Evolutionary conservation across 148 eudicot species (phyloP).

Genomic region (Amaranthus cruentus): DNA sequence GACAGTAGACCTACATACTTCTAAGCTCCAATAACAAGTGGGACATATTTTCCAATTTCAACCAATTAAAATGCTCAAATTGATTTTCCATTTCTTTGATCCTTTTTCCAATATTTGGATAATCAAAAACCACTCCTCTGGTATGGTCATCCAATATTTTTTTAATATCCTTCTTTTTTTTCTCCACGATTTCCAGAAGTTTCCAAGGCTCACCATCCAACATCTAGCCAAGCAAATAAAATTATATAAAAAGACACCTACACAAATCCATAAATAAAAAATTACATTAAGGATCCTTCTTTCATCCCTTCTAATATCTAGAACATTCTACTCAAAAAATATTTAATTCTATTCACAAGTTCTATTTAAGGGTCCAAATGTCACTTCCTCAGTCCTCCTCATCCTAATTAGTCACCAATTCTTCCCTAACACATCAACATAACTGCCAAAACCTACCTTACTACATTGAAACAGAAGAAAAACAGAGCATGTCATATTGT

Average conservation of each 20-base stretch:
- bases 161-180: background rate
- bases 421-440: constrained; percentile 6
- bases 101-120: background rate
- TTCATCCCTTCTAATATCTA: constrained; percentile 23
- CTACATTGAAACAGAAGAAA: constrained; percentile 11
- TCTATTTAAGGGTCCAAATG: constrained; percentile 26
- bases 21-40: constrained; percentile 9
- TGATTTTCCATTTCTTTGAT: background rate
- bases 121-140: constrained; percentile 6
- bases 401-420: constrained; percentile 3
- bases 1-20: no score
- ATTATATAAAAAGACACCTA: constrained; percentile 13
- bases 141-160: background rate
- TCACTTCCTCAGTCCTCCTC: background rate
- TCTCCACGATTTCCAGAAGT: constrained; percentile 35
- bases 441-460: constrained; percentile 31
- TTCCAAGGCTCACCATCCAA: constrained; percentile 21
- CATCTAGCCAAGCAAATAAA: background rate
- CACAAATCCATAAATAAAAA: constrained; percentile 26
- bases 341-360: background rate
- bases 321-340: constrained; percentile 25
- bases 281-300: constrained; percentile 11
- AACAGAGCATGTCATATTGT: constrained; percentile 22
- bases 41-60: constrained; percentile 9
- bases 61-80: constrained; percentile 29